A percentile compares a stretch with the other conserved stretches of the same genome.
These are phyloP conservation scores for Pyrenophora teres DNA, from an alignment of 2,329 filamentous ascomycete genomes.

Conservation along the genomic window DNA sequence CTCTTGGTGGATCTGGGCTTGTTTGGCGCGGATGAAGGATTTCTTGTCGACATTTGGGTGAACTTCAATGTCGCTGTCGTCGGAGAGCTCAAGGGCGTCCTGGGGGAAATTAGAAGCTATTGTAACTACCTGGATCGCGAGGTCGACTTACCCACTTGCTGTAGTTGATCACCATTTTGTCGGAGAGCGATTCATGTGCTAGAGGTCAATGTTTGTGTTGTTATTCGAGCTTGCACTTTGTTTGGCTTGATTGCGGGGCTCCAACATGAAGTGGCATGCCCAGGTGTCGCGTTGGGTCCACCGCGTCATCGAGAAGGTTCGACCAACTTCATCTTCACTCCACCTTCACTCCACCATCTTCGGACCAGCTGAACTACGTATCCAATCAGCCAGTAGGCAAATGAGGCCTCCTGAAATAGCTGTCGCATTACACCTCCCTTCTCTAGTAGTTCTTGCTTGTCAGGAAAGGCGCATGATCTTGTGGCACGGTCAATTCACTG, in stretches of 20 bases:
- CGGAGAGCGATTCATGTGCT: conserved; percentile 5
- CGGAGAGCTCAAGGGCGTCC: conserved; percentile 93
- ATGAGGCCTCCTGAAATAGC: no score
- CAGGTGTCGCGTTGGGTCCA: conserved; percentile 11
- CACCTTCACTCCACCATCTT: neutral
- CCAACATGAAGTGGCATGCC: conserved; percentile 15
- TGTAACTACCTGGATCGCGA: neutral
- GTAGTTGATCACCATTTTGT: conserved; percentile 66
- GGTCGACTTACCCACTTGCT: conserved; percentile 67
- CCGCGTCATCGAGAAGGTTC: conserved; percentile 30
- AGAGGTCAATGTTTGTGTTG: conserved; percentile 16
- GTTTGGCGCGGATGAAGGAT: conserved; percentile 98
- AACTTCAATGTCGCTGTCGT: conserved; percentile 97
- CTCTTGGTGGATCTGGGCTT: conserved; percentile 94
- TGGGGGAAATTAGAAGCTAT: conserved; percentile 40
- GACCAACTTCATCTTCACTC: conserved; percentile 23
- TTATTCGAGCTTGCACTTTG: conserved; percentile 16
- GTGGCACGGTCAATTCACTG: no score
- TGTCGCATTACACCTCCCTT: no score
- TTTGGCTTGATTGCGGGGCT: conserved; percentile 19
- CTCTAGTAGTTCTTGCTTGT: no score
- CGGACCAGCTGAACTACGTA: no score
- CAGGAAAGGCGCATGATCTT: no score
- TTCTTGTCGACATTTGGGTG: conserved; percentile 98
- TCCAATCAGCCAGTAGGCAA: no score